Percentiles rank a stretch among this genome's conserved stretches.
Conservation (phyloP, 225 moss, liverwort and hornwort species). For the Marchantia paleacea region DNA sequence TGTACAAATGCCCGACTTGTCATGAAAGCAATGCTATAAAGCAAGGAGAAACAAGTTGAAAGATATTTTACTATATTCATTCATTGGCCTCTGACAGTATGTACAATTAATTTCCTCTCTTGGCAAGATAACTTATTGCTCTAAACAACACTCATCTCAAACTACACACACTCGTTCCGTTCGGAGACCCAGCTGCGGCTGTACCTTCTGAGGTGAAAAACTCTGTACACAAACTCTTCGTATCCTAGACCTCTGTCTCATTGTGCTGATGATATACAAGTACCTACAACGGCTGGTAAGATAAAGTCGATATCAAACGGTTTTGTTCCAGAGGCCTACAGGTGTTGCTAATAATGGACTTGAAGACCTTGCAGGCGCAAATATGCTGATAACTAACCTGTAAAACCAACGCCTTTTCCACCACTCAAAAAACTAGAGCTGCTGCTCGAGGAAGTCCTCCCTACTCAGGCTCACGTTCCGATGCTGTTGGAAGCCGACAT, state of each 20-base stretch:
- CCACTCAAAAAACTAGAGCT: constrained; percentile 44
- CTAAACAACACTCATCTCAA: neutral
- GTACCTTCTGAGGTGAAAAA: neutral
- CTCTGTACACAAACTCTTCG: neutral
- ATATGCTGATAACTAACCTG: neutral
- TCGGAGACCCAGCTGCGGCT: neutral
- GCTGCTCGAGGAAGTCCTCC: constrained; percentile 80
- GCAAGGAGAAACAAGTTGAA: neutral
- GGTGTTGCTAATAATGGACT: neutral
- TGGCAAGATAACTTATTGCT: neutral
- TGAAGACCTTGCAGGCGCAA: neutral
- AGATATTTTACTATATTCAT: neutral
- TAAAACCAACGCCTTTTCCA: neutral
- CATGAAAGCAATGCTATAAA: neutral
- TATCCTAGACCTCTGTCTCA: neutral
- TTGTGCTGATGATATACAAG: neutral
- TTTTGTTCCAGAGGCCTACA: neutral
- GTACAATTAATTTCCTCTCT: neutral
- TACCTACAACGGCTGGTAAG: neutral
- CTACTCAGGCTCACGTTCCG: constrained; percentile 23
- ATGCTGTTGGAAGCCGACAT: constrained; percentile 23
- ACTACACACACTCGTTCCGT: neutral
- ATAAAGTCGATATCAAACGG: neutral
- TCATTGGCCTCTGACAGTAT: neutral
- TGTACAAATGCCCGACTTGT: neutral